Evolutionary conservation across 2,329 filamentous ascomycete species (phyloP).

Genomic region (Aspergillus aculeatus): DNA sequence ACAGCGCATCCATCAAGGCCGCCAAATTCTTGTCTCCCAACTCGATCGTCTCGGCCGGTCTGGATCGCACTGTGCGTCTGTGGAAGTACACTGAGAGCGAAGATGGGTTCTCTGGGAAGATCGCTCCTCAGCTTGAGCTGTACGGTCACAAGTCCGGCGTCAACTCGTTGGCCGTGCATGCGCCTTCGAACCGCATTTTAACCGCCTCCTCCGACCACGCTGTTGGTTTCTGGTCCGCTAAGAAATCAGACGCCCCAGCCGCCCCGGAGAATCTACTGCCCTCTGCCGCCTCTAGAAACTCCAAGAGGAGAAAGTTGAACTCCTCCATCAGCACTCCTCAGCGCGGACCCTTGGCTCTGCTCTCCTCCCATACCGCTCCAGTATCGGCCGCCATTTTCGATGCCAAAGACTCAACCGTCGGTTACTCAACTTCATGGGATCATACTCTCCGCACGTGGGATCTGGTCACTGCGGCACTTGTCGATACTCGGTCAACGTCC

Average conservation of each 20-base stretch:
- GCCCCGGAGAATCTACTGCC: slow-evolving; percentile 70
- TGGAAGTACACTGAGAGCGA: slow-evolving; percentile 80
- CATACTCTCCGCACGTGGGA: slow-evolving; percentile 90
- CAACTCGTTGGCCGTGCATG: slow-evolving; percentile 72
- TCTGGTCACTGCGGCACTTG: slow-evolving; percentile 73
- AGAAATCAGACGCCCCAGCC: slow-evolving; percentile 70
- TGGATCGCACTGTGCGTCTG: slow-evolving; percentile 81
- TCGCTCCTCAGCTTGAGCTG: slow-evolving; percentile 75
- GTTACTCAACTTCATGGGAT: slow-evolving; percentile 88
- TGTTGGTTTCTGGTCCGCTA: slow-evolving; percentile 85
- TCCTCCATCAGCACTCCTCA: slow-evolving; percentile 61
- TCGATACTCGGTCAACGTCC: slow-evolving; percentile 79
- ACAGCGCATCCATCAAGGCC: slow-evolving; percentile 74
- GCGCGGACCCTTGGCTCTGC: slow-evolving; percentile 73
- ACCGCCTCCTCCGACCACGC: slow-evolving; percentile 81
- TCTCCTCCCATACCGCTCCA: slow-evolving; percentile 69
- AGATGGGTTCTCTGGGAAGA: slow-evolving; percentile 58
- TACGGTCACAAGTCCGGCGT: slow-evolving; percentile 77
- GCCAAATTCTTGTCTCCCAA: slow-evolving; percentile 77
- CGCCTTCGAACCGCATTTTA: slow-evolving; percentile 71
- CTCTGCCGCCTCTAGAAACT: slow-evolving; percentile 58
- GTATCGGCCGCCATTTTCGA: slow-evolving; percentile 84
- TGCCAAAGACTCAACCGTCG: slow-evolving; percentile 78
- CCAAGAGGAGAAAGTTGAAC: slow-evolving; percentile 76
- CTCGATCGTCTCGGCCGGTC: slow-evolving; percentile 76